Conservation (phyloP, 306 rosid genomes). For the Lathyrus sativus region DNA sequence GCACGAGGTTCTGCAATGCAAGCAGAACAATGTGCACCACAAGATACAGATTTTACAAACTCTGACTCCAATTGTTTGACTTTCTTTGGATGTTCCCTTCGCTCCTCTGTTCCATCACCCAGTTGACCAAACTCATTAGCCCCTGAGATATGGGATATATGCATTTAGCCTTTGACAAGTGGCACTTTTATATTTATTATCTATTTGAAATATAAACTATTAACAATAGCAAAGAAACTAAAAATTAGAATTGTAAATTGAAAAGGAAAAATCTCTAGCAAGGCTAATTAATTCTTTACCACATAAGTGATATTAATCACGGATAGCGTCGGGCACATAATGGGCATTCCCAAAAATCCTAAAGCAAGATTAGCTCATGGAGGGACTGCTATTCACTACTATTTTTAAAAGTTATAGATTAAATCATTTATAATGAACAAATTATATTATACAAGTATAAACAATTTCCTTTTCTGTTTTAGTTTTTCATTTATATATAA, state of each 20-base stretch:
- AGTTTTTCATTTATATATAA: too few relatives aligned
- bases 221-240: conserved; percentile 5
- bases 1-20: conserved; percentile 83
- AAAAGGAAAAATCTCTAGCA: not conserved
- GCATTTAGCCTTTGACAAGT: conserved; percentile 16
- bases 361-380: not conserved
- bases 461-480: too few relatives aligned
- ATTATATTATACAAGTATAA: too few relatives aligned
- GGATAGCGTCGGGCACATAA: not conserved
- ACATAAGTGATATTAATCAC: not conserved
- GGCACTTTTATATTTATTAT: conserved; percentile 24
- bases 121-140: conserved; percentile 89
- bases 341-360: not conserved
- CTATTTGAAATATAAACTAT: conserved; percentile 13
- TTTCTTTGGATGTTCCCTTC: conserved; percentile 71
- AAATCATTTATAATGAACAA: too few relatives aligned
- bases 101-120: conserved; percentile 94
- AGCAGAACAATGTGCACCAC: conserved; percentile 96
- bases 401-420: too few relatives aligned
- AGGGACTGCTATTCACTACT: not conserved
- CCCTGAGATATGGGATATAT: conserved; percentile 48
- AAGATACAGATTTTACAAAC: conserved; percentile 79
- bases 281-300: not conserved
- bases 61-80: conserved; percentile 70
- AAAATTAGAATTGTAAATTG: not conserved